phyloP scores from a whole-genome alignment of 495 filamentous ascomycete genomes.

The Penicillium coprophilum region DNA sequence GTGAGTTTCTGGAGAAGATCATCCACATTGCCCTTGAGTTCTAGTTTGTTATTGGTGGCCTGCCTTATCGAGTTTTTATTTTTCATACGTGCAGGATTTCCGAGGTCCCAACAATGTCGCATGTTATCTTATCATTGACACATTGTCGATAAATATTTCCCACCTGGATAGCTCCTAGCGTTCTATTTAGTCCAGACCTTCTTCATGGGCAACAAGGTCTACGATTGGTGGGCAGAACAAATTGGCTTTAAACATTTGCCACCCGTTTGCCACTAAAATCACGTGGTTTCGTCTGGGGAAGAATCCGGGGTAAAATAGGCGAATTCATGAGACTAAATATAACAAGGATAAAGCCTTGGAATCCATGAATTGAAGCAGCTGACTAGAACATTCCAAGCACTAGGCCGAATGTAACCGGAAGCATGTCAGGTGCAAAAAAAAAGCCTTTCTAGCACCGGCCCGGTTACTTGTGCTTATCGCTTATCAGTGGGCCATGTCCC shows the following conservation, averaged over 20 bases:
- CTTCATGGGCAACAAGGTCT: too few relatives aligned
- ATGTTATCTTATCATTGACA: neutral
- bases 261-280: neutral
- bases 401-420: neutral
- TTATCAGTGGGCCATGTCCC: conserved; percentile 16
- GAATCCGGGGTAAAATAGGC: conserved; percentile 10
- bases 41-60: neutral
- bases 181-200: neutral
- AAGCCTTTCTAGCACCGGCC: conserved; percentile 10
- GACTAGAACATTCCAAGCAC: neutral
- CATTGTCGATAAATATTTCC: neutral
- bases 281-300: conserved; percentile 1
- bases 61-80: conserved; percentile 6
- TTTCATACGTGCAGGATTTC: too few relatives aligned
- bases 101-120: neutral
- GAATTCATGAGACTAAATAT: neutral
- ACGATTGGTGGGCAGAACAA: conserved; percentile 1
- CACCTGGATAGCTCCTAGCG: too few relatives aligned
- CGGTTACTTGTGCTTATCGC: conserved; percentile 10
- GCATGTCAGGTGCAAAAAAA: neutral
- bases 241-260: conserved; percentile 2
- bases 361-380: too few relatives aligned
- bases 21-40: neutral
- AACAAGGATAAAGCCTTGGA: neutral
- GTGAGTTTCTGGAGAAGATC: conserved; percentile 4